Evolutionary conservation across 1,139 yeast species (phyloP), one percentile per base, ranked within the genome.

Genomic region (Suhomyces terraborum): DNA sequence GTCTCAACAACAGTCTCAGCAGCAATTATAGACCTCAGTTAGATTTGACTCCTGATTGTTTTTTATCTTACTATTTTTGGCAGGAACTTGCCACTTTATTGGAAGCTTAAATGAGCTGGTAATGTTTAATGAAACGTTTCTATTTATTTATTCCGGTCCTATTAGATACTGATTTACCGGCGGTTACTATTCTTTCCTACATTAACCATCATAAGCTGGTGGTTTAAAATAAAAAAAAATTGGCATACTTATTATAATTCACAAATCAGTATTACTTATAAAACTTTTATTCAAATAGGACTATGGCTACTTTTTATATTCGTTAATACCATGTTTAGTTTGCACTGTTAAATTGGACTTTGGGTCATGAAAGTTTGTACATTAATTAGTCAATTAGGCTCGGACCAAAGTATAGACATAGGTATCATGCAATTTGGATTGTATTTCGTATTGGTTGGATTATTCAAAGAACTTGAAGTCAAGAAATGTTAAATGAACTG

Each of bases 171-270:
- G 41, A 33, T 38, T 30, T 32, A 9, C 36, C 36, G 35, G 31
- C 30, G 39, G 35, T 30, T 24, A 22, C 33, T 35, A 24, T 32
- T 32, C 28, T 22, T 29, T 32, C 24, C 27, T 32, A 21, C 35
- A 22, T 17, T 20, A 18, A 29, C 32, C 22, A 29, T 19, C 22
- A 19, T 19, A 7, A 10, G 19, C 25, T 32, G 22, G 10, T 17
- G 28, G 28, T 12, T 32, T 24, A 23, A 21, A 21, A 13, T 19
- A 37, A 30, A 32, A 32, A n/a, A 36, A 35, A 32, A 42, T 23
- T 42, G 39, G 46, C 46, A 42, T 42, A 35, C 40, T 35, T 34
- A 36, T 34, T 42, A 42, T 38, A 42, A 27, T 42, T 42, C 46
- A 39, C 31, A 35, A 32, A 37, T 42, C 42, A 42, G 46, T 42